Percentiles rank a stretch among this genome's conserved stretches.
Evolutionary conservation across 2,329 filamentous ascomycete species (phyloP).

Genomic region (Ophiosphaerella narmari): DNA sequence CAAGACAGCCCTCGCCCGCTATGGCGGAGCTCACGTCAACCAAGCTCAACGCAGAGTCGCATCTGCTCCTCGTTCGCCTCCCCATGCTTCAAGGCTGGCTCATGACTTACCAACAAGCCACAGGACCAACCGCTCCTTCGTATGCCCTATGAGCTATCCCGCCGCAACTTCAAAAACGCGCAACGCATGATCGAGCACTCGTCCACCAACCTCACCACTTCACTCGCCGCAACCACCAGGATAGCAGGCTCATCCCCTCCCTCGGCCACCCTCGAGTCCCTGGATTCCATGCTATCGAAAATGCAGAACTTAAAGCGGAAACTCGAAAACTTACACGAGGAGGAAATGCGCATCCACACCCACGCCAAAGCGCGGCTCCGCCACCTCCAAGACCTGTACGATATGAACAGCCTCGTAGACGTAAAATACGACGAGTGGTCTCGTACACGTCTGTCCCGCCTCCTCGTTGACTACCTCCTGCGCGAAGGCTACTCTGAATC

Average conservation of each 20-base stretch:
- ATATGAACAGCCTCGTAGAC: slow-evolving; percentile 80
- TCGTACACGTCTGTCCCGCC: slow-evolving; percentile 75
- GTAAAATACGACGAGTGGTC: slow-evolving; percentile 95
- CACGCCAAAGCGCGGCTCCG: slow-evolving; percentile 76
- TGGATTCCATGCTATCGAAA: slow-evolving; percentile 83
- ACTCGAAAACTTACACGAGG: slow-evolving; percentile 74
- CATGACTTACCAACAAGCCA: slow-evolving; percentile 1
- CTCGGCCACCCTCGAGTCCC: slow-evolving; percentile 66
- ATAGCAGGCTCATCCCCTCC: slow-evolving; percentile 58
- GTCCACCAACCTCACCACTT: slow-evolving; percentile 64
- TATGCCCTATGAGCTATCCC: slow-evolving; percentile 87
- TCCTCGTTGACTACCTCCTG: slow-evolving; percentile 91
- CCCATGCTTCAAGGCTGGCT: neutral
- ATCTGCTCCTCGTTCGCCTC: slow-evolving; percentile 70
- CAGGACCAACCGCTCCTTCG: slow-evolving; percentile 94
- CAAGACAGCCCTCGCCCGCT: slow-evolving; percentile 4
- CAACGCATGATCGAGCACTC: slow-evolving; percentile 78
- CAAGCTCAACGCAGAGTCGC: slow-evolving; percentile 74
- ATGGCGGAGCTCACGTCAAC: slow-evolving; percentile 59
- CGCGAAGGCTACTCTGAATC: slow-evolving; percentile 80
- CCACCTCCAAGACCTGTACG: slow-evolving; percentile 81
- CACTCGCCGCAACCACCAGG: slow-evolving; percentile 60
- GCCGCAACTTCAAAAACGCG: slow-evolving; percentile 90
- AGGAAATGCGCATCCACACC: slow-evolving; percentile 76
- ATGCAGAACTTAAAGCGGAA: slow-evolving; percentile 90